Evolutionary conservation across 306 rosid species (phyloP).

Genomic region (Begonia peltatifolia): DNA sequence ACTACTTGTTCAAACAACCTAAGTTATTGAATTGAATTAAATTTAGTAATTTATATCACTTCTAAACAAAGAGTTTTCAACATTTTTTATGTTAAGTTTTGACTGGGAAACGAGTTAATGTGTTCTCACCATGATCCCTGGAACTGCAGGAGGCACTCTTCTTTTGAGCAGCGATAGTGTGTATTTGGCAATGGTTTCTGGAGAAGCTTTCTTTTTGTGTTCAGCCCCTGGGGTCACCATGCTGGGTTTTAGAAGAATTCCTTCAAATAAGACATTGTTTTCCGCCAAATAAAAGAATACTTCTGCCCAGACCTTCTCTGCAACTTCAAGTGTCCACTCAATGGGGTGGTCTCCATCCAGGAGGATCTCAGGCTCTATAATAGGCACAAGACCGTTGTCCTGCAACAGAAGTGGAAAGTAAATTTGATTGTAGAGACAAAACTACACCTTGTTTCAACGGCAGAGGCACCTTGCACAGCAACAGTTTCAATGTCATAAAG

Average conservation of each 20-base stretch:
- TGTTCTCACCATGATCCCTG: constrained; percentile 74
- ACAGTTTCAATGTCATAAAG: no score
- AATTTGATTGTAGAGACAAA: no score
- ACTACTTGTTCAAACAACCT: no score
- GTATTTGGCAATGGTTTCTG: no score
- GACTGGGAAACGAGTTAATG: neutral
- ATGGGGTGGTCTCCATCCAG: constrained; percentile 89
- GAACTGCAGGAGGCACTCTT: constrained; percentile 88
- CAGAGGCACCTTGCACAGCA: no score
- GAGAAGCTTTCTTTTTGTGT: no score
- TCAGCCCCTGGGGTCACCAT: no score
- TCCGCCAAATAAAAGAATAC: constrained; percentile 79
- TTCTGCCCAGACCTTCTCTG: constrained; percentile 89
- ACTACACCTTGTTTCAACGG: no score
- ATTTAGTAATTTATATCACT: no score
- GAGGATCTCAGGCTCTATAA: constrained; percentile 90
- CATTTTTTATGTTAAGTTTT: no score
- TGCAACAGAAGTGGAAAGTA: constrained; percentile 8
- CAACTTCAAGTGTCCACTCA: constrained; percentile 76
- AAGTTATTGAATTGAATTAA: constrained; percentile 1
- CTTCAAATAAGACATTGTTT: constrained; percentile 75
- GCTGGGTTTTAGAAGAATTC: constrained; percentile 28
- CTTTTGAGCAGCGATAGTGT: constrained; percentile 7
- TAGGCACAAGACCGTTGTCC: constrained; percentile 91
- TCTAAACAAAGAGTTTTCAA: no score